Base-by-base conservation (phyloP, 148 eudicot genomes). In the Camellia japonica region DNA sequence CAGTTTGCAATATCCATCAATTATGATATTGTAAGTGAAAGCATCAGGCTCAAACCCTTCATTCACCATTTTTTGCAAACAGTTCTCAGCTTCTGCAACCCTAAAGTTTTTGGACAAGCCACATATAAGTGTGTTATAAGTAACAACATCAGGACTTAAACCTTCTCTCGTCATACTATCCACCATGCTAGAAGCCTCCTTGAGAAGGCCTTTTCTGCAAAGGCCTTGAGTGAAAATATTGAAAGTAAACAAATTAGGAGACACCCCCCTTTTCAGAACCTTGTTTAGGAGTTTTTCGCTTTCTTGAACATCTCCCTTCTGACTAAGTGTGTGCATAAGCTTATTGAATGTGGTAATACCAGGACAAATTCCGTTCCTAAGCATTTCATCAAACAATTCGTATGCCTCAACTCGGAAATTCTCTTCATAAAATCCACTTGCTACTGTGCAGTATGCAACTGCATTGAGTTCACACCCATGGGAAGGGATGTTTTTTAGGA, bases 181-280 rank as follows among this genome's bases (percentile, higher is more conserved):
- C 65, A 93, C 80, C 89, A 93, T 83, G 73, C 81, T 83, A 54
- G 85, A 81, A 86, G 97, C 98, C 75, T 93, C 93, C 69, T 80
- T 80, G 55, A 92, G 85, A n/a, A 80, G 76, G 8, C 89, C 89
- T 63, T 75, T 89, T 81, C 74, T 93, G 77, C 97, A 90, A 78
- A 95, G 87, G 19, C 98, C 97, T 90, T 95, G 95, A 74, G 93
- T 87, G 47, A 93, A 88, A 60, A 93, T 91, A 78, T 95, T 95
- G 72, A 84, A 81, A 30, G 99, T 95, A 83, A 90, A 95, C 87
- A 93, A 85, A 91, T 95, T 95, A n/a, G 97, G 91, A 52, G 82
- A 81, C 72, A 92, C 82, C 3, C 99, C 99, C 82, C 93, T 92
- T 84, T 93, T 95, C 61, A 93, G 75, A 83, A 93, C 95, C 91